Evolutionary conservation across 2,329 filamentous ascomycete genomes (phyloP).

Genomic region (Apiospora pterosperma): DNA sequence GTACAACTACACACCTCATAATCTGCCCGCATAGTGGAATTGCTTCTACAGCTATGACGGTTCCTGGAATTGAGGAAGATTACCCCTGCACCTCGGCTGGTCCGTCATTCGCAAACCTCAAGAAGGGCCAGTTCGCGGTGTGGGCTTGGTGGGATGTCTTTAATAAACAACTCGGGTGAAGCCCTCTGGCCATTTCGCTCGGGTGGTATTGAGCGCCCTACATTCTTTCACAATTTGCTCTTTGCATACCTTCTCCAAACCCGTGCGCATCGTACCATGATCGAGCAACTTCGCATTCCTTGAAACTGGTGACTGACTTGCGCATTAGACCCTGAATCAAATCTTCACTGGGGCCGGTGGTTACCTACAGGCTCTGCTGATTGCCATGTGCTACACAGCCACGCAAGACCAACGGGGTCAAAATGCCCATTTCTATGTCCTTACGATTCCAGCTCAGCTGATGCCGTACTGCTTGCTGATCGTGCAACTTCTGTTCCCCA

Average conservation of each 20-base stretch:
- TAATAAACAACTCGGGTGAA: slow-evolving; percentile 64
- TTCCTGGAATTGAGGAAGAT: slow-evolving; percentile 85
- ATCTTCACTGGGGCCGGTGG: slow-evolving; percentile 46
- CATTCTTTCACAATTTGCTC: slow-evolving; percentile 36
- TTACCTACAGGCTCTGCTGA: slow-evolving; percentile 63
- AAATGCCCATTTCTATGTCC: slow-evolving; percentile 74
- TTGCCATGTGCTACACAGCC: slow-evolving; percentile 81
- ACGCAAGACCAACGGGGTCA: slow-evolving; percentile 79
- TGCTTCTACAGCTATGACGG: slow-evolving; percentile 67
- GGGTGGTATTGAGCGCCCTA: slow-evolving; percentile 63
- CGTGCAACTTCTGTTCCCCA: slow-evolving; percentile 64
- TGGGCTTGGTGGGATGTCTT: slow-evolving; percentile 74
- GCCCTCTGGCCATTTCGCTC: slow-evolving; percentile 49
- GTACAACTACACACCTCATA: slow-evolving; percentile 36
- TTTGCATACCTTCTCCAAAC: neutral
- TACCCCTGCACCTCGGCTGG: slow-evolving; percentile 60
- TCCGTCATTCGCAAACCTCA: slow-evolving; percentile 66
- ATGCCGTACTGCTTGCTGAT: slow-evolving; percentile 78
- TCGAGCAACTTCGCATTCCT: neutral
- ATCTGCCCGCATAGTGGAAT: slow-evolving; percentile 75
- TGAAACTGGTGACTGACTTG: neutral
- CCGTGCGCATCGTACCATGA: neutral
- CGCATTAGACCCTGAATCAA: slow-evolving; percentile 46
- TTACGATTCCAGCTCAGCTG: slow-evolving; percentile 78
- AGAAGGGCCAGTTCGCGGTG: slow-evolving; percentile 56